phyloP scores from a whole-genome alignment of 805 yeast genomes.

The Monosporozyma servazzii region DNA sequence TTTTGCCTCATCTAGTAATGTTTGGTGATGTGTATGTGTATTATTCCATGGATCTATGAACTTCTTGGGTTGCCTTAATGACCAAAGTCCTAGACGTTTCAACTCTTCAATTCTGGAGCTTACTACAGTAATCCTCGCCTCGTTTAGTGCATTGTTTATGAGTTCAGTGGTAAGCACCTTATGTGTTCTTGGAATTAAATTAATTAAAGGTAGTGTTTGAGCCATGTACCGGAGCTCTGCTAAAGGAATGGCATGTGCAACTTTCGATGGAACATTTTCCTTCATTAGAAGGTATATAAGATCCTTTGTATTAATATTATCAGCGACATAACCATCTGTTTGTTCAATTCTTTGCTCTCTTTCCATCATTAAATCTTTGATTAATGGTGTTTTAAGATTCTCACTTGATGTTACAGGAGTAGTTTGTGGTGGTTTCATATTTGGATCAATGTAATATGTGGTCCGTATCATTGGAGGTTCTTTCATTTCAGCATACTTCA shows the following conservation, averaged over 20 bases:
- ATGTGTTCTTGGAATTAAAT: slow-evolving; percentile 74
- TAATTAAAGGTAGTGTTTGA: slow-evolving; percentile 78
- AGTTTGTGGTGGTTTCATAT: slow-evolving; percentile 6
- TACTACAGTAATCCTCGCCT: slow-evolving; percentile 83
- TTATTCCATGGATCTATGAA: slow-evolving; percentile 54
- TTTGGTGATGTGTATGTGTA: slow-evolving; percentile 59
- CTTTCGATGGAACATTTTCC: slow-evolving; percentile 43
- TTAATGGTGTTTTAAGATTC: slow-evolving; percentile 4
- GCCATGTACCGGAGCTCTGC: slow-evolving; percentile 82
- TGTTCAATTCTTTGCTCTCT: slow-evolving; percentile 9
- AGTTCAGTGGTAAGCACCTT: slow-evolving; percentile 78
- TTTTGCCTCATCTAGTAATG: slow-evolving; percentile 62
- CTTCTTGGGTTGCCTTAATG: slow-evolving; percentile 72
- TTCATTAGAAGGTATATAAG: slow-evolving; percentile 40
- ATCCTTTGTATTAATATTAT: slow-evolving; percentile 36
- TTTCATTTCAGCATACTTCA: not conserved
- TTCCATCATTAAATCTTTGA: slow-evolving; percentile 6
- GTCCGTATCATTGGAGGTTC: not conserved
- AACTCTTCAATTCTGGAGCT: slow-evolving; percentile 88
- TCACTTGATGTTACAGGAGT: slow-evolving; percentile 5
- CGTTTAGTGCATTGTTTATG: slow-evolving; percentile 75
- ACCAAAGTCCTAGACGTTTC: slow-evolving; percentile 82
- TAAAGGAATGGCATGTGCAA: slow-evolving; percentile 54
- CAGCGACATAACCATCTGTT: slow-evolving; percentile 23
- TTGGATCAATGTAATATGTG: slow-evolving; percentile 2